phyloP scores from a whole-genome alignment of 257 asterid genomes.

The Solanum megistacrolobum region DNA sequence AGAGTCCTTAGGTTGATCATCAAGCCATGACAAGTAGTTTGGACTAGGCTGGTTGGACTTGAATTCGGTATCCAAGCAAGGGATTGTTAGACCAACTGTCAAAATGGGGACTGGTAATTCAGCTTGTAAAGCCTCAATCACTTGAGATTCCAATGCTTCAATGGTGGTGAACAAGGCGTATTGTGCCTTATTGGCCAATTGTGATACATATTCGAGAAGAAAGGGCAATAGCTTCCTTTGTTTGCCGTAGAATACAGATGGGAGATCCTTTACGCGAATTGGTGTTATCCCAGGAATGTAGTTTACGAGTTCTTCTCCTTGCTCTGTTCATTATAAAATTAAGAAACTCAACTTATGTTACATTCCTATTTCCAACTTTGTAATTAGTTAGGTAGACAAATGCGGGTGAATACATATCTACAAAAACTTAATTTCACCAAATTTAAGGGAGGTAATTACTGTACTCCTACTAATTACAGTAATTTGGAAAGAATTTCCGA shows the following conservation, averaged over 20 bases:
- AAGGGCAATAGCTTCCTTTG: too few relatives aligned
- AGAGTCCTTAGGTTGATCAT: conserved; percentile 45
- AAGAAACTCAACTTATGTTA: too few relatives aligned
- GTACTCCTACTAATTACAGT: too few relatives aligned
- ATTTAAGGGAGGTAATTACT: too few relatives aligned
- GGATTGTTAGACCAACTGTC: conserved; percentile 58
- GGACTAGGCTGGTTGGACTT: neutral
- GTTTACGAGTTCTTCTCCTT: too few relatives aligned
- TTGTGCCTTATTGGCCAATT: conserved; percentile 17
- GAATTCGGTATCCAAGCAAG: conserved; percentile 16
- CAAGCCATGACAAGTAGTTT: conserved; percentile 42
- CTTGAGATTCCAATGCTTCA: conserved; percentile 43
- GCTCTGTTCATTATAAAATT: too few relatives aligned
- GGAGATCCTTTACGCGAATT: too few relatives aligned
- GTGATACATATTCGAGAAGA: neutral
- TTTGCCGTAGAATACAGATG: too few relatives aligned
- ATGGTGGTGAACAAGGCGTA: conserved; percentile 31
- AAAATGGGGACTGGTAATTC: conserved; percentile 43
- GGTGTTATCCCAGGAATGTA: too few relatives aligned
- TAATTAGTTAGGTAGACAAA: neutral
- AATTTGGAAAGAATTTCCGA: too few relatives aligned
- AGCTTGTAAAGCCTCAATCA: conserved; percentile 23
- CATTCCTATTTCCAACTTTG: neutral
- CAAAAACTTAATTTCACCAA: too few relatives aligned
- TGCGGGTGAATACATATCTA: too few relatives aligned